Percentiles rank a stretch among this genome's conserved stretches.
Evolutionary conservation across 495 filamentous ascomycete species (phyloP).

Genomic region (Aspergillus heteromorphus): DNA sequence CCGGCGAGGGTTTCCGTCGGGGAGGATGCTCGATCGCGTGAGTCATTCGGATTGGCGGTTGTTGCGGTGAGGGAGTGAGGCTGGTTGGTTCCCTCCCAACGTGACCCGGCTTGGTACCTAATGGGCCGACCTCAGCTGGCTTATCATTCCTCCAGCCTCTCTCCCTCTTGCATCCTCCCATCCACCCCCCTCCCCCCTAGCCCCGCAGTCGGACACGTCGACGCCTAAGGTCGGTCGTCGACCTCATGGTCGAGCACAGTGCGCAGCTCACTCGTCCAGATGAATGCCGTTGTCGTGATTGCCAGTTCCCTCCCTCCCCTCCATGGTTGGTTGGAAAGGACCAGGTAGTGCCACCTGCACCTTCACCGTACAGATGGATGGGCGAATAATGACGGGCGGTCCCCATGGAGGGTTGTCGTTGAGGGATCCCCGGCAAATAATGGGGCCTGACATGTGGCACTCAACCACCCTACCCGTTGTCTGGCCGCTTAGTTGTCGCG

Average conservation of each 20-base stretch:
- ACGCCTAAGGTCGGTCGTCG: background rate
- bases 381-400: background rate
- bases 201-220: constrained; percentile 1
- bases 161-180: background rate
- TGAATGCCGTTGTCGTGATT: background rate
- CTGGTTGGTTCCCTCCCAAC: background rate
- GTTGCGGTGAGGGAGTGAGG: constrained; percentile 2
- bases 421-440: background rate
- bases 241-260: background rate
- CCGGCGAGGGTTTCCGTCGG: background rate
- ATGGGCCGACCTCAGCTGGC: too few relatives aligned
- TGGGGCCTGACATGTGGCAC: constrained; percentile 6
- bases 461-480: constrained; percentile 2
- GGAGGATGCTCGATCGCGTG: background rate
- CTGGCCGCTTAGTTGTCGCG: background rate
- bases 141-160: background rate
- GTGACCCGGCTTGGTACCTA: background rate
- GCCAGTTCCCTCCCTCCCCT: background rate
- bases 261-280: background rate
- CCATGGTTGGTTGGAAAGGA: background rate
- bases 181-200: background rate
- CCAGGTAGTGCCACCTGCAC: background rate
- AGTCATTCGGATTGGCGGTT: background rate
- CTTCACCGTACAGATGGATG: background rate
- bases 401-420: background rate